These are phyloP conservation scores for Nissolia schottii DNA, from an alignment of 306 rosid species.

Conservation along the genomic window DNA sequence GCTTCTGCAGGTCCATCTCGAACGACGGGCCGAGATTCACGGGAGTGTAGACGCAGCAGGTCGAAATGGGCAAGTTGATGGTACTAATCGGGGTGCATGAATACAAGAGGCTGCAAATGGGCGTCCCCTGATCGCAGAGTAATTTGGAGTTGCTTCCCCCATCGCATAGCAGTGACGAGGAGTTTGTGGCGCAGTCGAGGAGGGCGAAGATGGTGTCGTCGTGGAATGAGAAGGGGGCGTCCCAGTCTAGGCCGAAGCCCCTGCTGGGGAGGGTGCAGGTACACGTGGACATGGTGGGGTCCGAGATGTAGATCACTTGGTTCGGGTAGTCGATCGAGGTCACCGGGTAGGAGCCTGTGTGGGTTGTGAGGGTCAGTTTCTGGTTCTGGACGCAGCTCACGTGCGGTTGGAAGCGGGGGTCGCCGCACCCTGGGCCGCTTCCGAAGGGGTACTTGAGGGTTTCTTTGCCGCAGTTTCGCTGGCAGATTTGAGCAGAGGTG, in stretches of 20 bases:
- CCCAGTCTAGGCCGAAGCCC: slow-evolving; percentile 76
- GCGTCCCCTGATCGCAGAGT: slow-evolving; percentile 54
- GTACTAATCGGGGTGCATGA: slow-evolving; percentile 63
- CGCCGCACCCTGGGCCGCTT: slow-evolving; percentile 63
- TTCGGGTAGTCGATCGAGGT: slow-evolving; percentile 58
- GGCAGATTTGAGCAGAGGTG: slow-evolving; percentile 57
- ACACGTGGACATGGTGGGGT: slow-evolving; percentile 86
- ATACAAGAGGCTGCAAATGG: slow-evolving; percentile 60
- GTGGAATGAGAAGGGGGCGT: slow-evolving; percentile 60
- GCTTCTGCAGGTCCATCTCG: slow-evolving; percentile 75
- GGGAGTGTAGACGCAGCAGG: slow-evolving; percentile 81
- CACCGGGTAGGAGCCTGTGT: slow-evolving; percentile 71
- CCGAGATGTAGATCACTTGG: slow-evolving; percentile 61
- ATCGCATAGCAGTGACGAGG: slow-evolving; percentile 46
- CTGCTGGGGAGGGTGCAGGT: slow-evolving; percentile 57
- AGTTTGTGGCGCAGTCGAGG: slow-evolving; percentile 54
- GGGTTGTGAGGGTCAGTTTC: slow-evolving; percentile 60
- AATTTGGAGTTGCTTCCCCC: slow-evolving; percentile 41
- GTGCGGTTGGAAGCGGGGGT: slow-evolving; percentile 59
- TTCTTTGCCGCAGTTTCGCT: slow-evolving; percentile 54
- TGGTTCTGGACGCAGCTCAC: slow-evolving; percentile 50
- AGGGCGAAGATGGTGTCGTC: slow-evolving; percentile 60
- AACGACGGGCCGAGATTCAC: slow-evolving; percentile 79
- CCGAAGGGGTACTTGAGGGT: slow-evolving; percentile 70
- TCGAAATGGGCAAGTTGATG: slow-evolving; percentile 53